Percentiles rank a stretch among this genome's conserved stretches.
phyloP scores from a whole-genome alignment of 2,329 filamentous ascomycete species.

The Cladosporium sphaerospermum region DNA sequence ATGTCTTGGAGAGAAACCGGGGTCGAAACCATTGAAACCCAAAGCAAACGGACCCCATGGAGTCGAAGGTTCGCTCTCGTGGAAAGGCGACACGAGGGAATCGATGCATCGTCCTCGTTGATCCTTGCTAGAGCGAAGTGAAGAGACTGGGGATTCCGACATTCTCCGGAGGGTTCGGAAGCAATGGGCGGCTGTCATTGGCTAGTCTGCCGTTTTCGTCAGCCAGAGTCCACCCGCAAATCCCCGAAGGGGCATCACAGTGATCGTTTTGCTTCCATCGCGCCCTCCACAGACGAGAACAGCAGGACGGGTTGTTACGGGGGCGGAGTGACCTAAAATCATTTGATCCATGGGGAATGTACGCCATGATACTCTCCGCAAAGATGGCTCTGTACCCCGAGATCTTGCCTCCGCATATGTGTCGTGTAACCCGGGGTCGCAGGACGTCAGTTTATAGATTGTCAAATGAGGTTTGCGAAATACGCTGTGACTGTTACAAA shows the following conservation, averaged over 20 bases:
- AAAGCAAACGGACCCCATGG: not conserved
- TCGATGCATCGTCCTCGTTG: not conserved
- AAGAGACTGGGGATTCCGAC: not conserved
- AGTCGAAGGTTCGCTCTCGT: constrained; percentile 4
- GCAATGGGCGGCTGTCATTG: not conserved
- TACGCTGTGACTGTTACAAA: no score
- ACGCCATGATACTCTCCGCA: constrained; percentile 8
- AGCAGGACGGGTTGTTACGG: constrained; percentile 7
- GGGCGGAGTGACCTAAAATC: not conserved
- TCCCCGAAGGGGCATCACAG: not conserved
- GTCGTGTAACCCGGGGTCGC: constrained; percentile 2
- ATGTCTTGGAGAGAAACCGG: constrained; percentile 1
- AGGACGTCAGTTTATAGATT: not conserved
- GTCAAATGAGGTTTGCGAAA: no score
- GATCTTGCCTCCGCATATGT: constrained; percentile 8
- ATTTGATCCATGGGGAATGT: constrained; percentile 7
- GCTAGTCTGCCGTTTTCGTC: not conserved
- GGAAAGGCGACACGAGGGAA: not conserved
- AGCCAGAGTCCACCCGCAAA: not conserved
- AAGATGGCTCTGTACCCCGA: constrained; percentile 1
- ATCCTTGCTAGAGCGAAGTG: not conserved
- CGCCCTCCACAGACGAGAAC: constrained; percentile 1
- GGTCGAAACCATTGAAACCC: not conserved
- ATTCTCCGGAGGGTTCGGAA: not conserved
- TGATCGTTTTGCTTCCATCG: not conserved